Evolutionary conservation across 225 moss, liverwort and hornwort genomes (phyloP), one percentile per base, ranked within the genome.

Genomic region (Pleurozium schreberi): DNA sequence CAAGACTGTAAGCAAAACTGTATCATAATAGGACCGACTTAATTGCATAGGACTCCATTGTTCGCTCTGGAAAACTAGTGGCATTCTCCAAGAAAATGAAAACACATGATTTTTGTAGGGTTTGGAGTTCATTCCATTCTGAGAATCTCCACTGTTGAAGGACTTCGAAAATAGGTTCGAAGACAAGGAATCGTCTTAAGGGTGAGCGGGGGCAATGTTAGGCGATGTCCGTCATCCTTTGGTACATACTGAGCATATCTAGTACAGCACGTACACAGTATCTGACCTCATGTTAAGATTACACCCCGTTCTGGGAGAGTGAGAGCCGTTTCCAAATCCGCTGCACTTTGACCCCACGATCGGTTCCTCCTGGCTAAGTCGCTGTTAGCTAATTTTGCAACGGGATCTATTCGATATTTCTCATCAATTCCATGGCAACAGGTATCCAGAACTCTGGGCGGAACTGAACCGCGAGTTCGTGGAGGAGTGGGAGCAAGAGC

Each of bases 381-480:
- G 58, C 40, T 59, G 28, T 28, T 12, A 12, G 28, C 80, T n/a
- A 80, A 80, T 27, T 58, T 79, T 58, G 58, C 79, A 79, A 58
- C 18, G 58, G 57, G 28, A 59, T 27, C 4, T 40, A 40, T 18
- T 58, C n/a, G 5, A n/a, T 80, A 40, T 58, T 11, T 58, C 59
- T 59, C 30, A 61, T 23, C 6, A 16, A 47, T 63, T 40, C 47
- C 4, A 42, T 86, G 49, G 80, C 89, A 91, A 96, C 89, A 92
- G 90, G 74, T 96, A 96, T 55, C 95, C 98, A 1, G 98, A 98
- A 87, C 81, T 96, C 38, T 98, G 98, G 98, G 96, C 98, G 33
- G 93, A 96, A 74, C 62, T 98, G 70, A 98, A 96, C 87, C 94
- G 98, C 11, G 98, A 98, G 68, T 91, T 98, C 47, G 94, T 90